Percentiles rank a stretch among this genome's conserved stretches.
phyloP scores from a whole-genome alignment of 768 basidiomycete genomes.

The Pleurotus eryngii region DNA sequence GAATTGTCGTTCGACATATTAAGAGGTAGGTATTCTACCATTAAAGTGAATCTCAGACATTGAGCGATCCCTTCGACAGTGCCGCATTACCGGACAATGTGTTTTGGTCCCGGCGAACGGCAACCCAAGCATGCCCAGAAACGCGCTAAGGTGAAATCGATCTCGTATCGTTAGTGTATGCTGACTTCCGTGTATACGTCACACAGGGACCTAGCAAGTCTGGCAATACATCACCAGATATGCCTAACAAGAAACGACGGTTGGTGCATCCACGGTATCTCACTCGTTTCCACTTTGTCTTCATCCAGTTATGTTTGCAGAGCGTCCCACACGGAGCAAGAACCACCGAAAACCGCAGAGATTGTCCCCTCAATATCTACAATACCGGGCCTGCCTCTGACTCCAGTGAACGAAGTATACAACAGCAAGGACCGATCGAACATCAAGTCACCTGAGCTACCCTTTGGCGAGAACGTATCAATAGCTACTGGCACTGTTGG shows the following conservation, averaged over 20 bases:
- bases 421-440: slow-evolving; percentile 22
- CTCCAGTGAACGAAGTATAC: slow-evolving; percentile 33
- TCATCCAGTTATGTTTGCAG: slow-evolving; percentile 45
- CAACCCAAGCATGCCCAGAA: slow-evolving; percentile 69
- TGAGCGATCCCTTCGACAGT: slow-evolving; percentile 33
- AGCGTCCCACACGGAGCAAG: slow-evolving; percentile 22
- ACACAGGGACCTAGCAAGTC: slow-evolving; percentile 60
- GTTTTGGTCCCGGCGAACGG: slow-evolving; percentile 77
- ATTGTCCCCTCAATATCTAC: slow-evolving; percentile 28
- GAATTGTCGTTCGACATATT: slow-evolving; percentile 89
- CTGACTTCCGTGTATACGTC: background rate
- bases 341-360: slow-evolving; percentile 35
- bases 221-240: slow-evolving; percentile 58
- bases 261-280: slow-evolving; percentile 40
- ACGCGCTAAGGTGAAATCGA: slow-evolving; percentile 59
- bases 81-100: slow-evolving; percentile 77
- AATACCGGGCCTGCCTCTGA: slow-evolving; percentile 24
- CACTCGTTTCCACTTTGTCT: slow-evolving; percentile 10
- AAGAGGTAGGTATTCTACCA: slow-evolving; percentile 58
- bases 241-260: slow-evolving; percentile 83
- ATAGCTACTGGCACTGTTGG: slow-evolving; percentile 39
- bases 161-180: background rate
- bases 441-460: slow-evolving; percentile 57
- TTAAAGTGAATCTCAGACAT: slow-evolving; percentile 7
- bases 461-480: slow-evolving; percentile 59